A percentile compares a stretch with the other conserved stretches of the same genome.
Evolutionary conservation across 2,329 filamentous ascomycete species (phyloP).

Genomic region (Fusarium sp.): DNA sequence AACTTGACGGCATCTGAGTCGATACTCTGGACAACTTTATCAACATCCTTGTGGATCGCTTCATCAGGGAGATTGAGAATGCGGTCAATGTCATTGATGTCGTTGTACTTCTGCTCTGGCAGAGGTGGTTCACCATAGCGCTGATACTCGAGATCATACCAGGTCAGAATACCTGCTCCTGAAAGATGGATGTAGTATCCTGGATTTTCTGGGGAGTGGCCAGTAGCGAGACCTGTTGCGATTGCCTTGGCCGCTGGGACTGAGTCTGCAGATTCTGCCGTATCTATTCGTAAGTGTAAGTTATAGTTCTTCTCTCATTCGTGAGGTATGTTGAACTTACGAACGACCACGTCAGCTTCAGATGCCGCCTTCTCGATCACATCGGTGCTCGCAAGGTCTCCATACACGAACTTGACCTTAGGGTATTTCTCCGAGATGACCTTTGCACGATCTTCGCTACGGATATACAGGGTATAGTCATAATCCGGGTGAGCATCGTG

Average conservation of each 20-base stretch:
- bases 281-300: slow-evolving; percentile 51
- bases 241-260: slow-evolving; percentile 56
- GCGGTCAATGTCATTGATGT: slow-evolving; percentile 67
- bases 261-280: slow-evolving; percentile 61
- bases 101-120: slow-evolving; percentile 65
- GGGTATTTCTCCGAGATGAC: slow-evolving; percentile 60
- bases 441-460: slow-evolving; percentile 59
- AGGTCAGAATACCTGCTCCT: slow-evolving; percentile 62
- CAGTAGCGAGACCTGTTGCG: slow-evolving; percentile 57
- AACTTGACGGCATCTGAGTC: slow-evolving; percentile 54
- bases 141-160: slow-evolving; percentile 56
- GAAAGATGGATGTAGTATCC: slow-evolving; percentile 65
- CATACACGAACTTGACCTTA: slow-evolving; percentile 60
- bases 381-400: slow-evolving; percentile 58
- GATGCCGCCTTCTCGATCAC: slow-evolving; percentile 64
- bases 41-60: slow-evolving; percentile 73
- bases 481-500: slow-evolving; percentile 59
- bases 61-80: slow-evolving; percentile 67
- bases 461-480: slow-evolving; percentile 59
- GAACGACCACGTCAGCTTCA: slow-evolving; percentile 63
- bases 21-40: slow-evolving; percentile 70
- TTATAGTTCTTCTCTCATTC: not conserved
- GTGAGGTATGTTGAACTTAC: slow-evolving; percentile 49
- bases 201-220: slow-evolving; percentile 57
- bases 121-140: slow-evolving; percentile 59